Conservation (phyloP, 108 stramenopile species). For the Skeletonema menzelii region DNA sequence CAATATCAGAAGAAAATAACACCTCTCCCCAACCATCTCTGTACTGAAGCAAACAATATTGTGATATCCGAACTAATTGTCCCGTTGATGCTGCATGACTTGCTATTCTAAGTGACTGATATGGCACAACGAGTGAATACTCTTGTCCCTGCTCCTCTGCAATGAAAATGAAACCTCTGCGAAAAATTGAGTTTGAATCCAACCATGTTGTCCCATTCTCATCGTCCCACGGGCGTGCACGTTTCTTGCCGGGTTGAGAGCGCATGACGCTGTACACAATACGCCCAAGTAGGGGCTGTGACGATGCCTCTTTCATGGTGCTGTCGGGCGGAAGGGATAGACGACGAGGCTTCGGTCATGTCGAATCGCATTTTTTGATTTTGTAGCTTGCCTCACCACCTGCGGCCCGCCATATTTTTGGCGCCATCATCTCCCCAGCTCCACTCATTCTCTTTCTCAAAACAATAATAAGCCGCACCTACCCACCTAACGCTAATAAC, state of each 20-base stretch:
- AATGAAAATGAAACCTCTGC: slow-evolving; percentile 21
- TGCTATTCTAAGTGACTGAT: slow-evolving; percentile 14
- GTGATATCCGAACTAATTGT: slow-evolving; percentile 17
- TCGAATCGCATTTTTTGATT: no score
- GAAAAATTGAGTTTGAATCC: background rate
- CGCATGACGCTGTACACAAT: background rate
- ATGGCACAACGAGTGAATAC: slow-evolving; percentile 28
- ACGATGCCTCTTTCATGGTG: background rate
- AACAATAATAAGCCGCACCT: no score
- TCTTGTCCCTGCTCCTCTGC: slow-evolving; percentile 5
- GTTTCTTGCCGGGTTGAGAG: slow-evolving; percentile 11
- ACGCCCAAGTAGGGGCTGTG: background rate
- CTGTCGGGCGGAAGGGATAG: background rate
- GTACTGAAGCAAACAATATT: slow-evolving; percentile 34
- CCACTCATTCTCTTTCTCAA: no score
- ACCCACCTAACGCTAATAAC: no score
- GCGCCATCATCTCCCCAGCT: no score
- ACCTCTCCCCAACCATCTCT: slow-evolving; percentile 16
- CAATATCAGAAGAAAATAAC: slow-evolving; percentile 2
- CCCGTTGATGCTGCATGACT: slow-evolving; percentile 22
- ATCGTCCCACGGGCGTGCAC: background rate
- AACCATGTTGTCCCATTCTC: background rate
- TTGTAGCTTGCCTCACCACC: no score
- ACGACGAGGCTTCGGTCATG: no score
- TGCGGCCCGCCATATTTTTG: no score